These are phyloP conservation scores for Xylaria hypoxylon DNA, from an alignment of 2,329 filamentous ascomycete species.

Conservation along the genomic window DNA sequence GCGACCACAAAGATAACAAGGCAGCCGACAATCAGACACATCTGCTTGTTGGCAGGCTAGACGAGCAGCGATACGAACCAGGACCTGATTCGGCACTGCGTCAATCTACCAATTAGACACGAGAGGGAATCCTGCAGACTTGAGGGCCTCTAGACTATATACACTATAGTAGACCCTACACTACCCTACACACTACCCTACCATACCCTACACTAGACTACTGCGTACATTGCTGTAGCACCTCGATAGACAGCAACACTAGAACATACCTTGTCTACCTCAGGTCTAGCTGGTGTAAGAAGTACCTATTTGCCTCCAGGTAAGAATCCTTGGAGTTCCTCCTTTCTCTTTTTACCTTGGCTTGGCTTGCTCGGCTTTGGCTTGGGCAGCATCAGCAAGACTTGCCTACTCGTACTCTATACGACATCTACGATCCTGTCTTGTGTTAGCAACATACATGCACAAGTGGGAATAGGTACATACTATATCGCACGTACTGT, in stretches of 20 bases:
- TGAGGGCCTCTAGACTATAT: neutral
- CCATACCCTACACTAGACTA: too few species aligned
- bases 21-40: slow-evolving; percentile 17
- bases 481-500: neutral
- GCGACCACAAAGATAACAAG: neutral
- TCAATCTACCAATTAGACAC: slow-evolving; percentile 61
- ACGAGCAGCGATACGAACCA: slow-evolving; percentile 43
- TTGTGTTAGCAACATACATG: neutral
- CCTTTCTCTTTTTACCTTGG: neutral
- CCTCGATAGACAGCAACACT: too few species aligned
- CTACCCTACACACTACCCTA: neutral
- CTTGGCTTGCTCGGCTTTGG: slow-evolving; percentile 8
- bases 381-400: slow-evolving; percentile 4
- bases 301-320: neutral
- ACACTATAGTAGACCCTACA: slow-evolving; percentile 1
- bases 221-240: too few species aligned
- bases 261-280: neutral
- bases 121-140: slow-evolving; percentile 58
- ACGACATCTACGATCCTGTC: neutral
- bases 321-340: slow-evolving; percentile 4
- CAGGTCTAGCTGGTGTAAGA: neutral
- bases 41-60: slow-evolving; percentile 28
- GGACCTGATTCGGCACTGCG: slow-evolving; percentile 53
- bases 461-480: neutral
- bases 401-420: neutral